A percentile compares a stretch with the other conserved stretches of the same genome.
These are phyloP conservation scores for Picochlorum sp. DNA, from an alignment of 139 green algal genomes.

Conservation along the genomic window DNA sequence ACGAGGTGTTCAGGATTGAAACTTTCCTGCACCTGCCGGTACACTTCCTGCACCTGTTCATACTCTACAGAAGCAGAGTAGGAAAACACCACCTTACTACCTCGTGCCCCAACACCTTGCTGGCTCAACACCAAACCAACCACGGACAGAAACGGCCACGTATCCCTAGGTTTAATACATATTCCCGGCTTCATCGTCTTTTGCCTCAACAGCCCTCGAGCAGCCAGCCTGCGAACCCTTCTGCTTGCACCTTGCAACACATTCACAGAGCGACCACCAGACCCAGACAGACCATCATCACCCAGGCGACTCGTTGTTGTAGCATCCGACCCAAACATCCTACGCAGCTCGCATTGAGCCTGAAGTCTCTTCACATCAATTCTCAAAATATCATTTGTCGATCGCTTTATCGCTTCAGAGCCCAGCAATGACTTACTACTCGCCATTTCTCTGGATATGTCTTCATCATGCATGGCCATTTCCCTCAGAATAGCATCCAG, in stretches of 20 bases:
- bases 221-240: slow-evolving; percentile 15
- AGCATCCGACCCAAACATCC: slow-evolving; percentile 65
- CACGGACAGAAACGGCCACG: slow-evolving; percentile 41
- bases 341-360: slow-evolving; percentile 63
- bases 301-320: slow-evolving; percentile 45
- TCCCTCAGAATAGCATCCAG: too few species aligned
- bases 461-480: too few species aligned
- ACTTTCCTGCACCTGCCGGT: slow-evolving; percentile 38
- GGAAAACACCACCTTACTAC: slow-evolving; percentile 35
- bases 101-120: slow-evolving; percentile 27
- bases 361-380: slow-evolving; percentile 44
- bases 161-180: slow-evolving; percentile 50
- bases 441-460: too few species aligned
- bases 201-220: slow-evolving; percentile 26
- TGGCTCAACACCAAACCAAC: slow-evolving; percentile 17
- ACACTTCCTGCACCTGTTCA: slow-evolving; percentile 18
- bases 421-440: too few species aligned
- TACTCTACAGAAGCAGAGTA: slow-evolving; percentile 29
- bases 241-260: slow-evolving; percentile 8
- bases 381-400: slow-evolving; percentile 46
- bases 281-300: slow-evolving; percentile 20
- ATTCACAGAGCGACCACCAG: neutral
- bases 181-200: slow-evolving; percentile 21
- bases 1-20: slow-evolving; percentile 71
- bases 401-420: too few species aligned